A percentile compares a stretch with the other conserved stretches of the same genome.
phyloP scores from a whole-genome alignment of 768 basidiomycete genomes.

The Lentinus brumalis region DNA sequence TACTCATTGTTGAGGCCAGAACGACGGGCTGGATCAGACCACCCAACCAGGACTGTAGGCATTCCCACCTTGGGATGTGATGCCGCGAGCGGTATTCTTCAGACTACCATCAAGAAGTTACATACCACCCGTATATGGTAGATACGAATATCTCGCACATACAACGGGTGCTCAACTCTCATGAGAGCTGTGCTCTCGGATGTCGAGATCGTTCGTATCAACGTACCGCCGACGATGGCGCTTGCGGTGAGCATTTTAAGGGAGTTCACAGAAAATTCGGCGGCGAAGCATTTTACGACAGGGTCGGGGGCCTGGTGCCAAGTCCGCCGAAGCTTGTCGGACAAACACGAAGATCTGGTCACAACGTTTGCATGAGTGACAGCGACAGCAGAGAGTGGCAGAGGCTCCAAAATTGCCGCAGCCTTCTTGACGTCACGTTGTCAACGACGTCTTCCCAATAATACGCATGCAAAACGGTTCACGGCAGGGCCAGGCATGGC shows the following conservation, averaged over 20 bases:
- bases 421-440: slow-evolving; percentile 10
- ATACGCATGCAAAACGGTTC: not conserved
- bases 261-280: not conserved
- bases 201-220: slow-evolving; percentile 1
- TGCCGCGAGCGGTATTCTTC: not conserved
- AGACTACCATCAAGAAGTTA: not conserved
- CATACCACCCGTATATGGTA: not conserved
- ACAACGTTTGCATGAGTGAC: not conserved
- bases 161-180: no score
- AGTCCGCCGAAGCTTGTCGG: not conserved
- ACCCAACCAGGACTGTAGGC: not conserved
- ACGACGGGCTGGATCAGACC: not conserved
- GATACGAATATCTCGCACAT: not conserved
- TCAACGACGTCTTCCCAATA: not conserved
- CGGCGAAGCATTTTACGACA: not conserved
- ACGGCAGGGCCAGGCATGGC: not conserved
- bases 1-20: not conserved
- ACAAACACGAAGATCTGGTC: not conserved
- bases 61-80: not conserved
- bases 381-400: slow-evolving; percentile 3
- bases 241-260: not conserved
- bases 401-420: not conserved
- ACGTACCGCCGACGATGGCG: slow-evolving; percentile 3
- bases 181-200: not conserved
- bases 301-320: slow-evolving; percentile 1